Conservation (phyloP, 2,329 filamentous ascomycete genomes). For the Pseudopithomyces chartarum region DNA sequence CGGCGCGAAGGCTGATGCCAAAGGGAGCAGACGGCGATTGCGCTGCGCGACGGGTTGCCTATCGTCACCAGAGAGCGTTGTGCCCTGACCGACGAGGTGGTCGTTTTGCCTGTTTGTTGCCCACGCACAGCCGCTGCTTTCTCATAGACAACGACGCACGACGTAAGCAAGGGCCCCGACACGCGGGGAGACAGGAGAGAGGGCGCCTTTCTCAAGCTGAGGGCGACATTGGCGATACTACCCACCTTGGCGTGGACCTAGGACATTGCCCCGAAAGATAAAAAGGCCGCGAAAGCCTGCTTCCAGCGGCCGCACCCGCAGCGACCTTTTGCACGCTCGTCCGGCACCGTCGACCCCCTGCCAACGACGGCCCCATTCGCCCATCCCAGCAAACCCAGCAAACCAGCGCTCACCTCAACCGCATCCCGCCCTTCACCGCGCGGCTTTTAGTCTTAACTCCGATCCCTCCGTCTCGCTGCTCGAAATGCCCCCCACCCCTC, state of each 20-base stretch:
- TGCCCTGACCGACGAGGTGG: neutral
- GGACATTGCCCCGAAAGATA: conserved; percentile 29
- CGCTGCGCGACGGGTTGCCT: neutral
- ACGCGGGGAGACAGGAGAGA: conserved; percentile 10
- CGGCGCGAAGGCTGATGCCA: conserved; percentile 2
- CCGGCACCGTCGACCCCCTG: neutral
- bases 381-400: conserved; percentile 7
- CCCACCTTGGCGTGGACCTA: conserved; percentile 35
- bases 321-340: conserved; percentile 21
- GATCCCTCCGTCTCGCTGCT: conserved; percentile 13
- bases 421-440: neutral
- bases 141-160: conserved; percentile 6
- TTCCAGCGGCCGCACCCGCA: conserved; percentile 12
- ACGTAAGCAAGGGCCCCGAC: conserved; percentile 7
- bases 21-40: neutral
- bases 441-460: conserved; percentile 36
- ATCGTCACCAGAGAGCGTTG: neutral
- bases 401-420: neutral
- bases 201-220: conserved; percentile 22
- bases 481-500: conserved; percentile 75
- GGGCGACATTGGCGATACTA: neutral
- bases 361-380: conserved; percentile 6
- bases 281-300: conserved; percentile 32
- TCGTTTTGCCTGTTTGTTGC: neutral
- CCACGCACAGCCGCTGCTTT: conserved; percentile 10